A percentile compares a stretch with the other conserved stretches of the same genome.
These are phyloP conservation scores for Tephrocybe sp. DNA, from an alignment of 768 basidiomycete genomes.

Conservation along the genomic window DNA sequence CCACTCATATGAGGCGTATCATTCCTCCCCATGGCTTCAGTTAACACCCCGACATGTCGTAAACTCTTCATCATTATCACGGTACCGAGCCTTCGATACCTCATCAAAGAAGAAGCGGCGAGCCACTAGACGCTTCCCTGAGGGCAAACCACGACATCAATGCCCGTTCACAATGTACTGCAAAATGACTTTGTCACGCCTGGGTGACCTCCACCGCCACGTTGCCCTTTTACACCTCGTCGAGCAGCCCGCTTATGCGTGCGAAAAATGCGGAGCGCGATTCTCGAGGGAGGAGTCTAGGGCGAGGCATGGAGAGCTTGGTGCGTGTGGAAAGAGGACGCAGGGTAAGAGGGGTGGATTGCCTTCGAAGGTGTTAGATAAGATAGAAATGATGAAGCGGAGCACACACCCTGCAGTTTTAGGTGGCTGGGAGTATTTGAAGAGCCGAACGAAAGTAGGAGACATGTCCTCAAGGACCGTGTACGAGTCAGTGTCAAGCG, in stretches of 20 bases:
- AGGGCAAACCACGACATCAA: neutral
- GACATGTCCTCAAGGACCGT: too few species aligned
- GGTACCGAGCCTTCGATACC: too few species aligned
- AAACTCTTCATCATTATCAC: too few species aligned
- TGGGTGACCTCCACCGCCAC: neutral
- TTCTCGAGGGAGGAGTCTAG: neutral
- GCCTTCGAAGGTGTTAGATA: neutral
- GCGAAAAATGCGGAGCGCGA: neutral
- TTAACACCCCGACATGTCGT: too few species aligned
- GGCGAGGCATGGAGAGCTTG: neutral
- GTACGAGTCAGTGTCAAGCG: too few species aligned
- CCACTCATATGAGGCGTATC: too few species aligned
- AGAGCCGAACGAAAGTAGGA: neutral
- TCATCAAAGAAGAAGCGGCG: neutral
- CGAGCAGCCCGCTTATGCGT: neutral
- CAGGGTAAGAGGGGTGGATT: neutral
- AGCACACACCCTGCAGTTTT: neutral
- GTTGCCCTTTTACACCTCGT: neutral
- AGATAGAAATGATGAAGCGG: neutral
- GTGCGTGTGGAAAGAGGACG: neutral
- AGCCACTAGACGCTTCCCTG: neutral
- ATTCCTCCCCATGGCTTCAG: too few species aligned
- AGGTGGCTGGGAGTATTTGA: neutral
- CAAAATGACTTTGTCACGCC: neutral
- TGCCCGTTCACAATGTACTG: constrained; percentile 2